Evolutionary conservation across 129 eudicot genomes (phyloP), one percentile per base, ranked within the genome.

Genomic region (Ambrosia artemisiifolia): DNA sequence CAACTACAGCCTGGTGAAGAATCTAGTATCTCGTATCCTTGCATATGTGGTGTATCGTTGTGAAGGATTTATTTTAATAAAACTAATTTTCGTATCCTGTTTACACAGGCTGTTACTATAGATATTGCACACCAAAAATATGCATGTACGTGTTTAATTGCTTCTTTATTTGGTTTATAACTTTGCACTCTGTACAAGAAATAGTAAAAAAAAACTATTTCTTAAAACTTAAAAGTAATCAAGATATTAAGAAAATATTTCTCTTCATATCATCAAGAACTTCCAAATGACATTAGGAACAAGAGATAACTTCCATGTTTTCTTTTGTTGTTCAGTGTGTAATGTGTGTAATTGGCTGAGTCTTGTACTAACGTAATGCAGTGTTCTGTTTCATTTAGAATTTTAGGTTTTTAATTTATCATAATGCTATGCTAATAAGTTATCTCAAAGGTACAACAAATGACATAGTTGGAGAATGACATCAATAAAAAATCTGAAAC

Each of bases 21-120:
- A 89, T 32, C 84, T 95, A 83, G 93, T 90, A 30, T 95, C 99
- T 69, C 99, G 99, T 95, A 91, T 91, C 97, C 97, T 80, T 63
- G 32, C 30, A 35, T 54, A 62, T 68, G 61, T 69, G 34, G 17
- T 6, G 35, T 55, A 67, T 43, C 13, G 14, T 7, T 68, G 65
- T 49, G 46, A 60, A 60, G 43, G 19, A 30, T 13, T 30, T 30
- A 6, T 51, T 51, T 51, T 51, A 16, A 17, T 51, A 16, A 51
- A 16, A 43, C 48, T 43, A 43, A 43, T 48, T 48, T 48, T 48
- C 28, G 18, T 12, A 48, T 48, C 53, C 17, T 48, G 53, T 48
- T 48, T 48, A 48, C 17, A 48, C 17, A 48, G 13, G 53, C 53
- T 48, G 17, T 48, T 48, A 12, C 53, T 48, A 48, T 48, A 13